Percentiles rank a stretch among this genome's conserved stretches.
Evolutionary conservation across 257 asterid genomes (phyloP).

Genomic region (Solanum tarijense): DNA sequence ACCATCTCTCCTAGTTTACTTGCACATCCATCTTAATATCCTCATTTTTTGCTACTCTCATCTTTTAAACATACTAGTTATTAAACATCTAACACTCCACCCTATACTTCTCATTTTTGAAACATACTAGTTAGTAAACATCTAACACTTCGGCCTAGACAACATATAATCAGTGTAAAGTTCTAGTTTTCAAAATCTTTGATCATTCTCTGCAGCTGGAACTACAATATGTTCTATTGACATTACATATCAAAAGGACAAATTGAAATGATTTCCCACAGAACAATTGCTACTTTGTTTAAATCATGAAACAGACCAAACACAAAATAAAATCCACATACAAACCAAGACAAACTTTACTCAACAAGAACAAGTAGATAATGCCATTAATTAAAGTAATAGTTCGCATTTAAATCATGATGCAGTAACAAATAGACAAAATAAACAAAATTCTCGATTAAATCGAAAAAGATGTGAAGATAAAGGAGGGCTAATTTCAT

Average conservation of each 20-base stretch:
- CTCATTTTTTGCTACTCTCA: not conserved
- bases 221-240: not conserved
- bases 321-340: not conserved
- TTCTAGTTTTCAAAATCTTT: too few species aligned
- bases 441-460: not conserved
- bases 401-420: not conserved
- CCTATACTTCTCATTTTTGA: not conserved
- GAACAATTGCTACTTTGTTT: not conserved
- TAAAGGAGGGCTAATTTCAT: not conserved
- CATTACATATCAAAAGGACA: not conserved
- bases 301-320: not conserved
- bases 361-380: not conserved
- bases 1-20: not conserved
- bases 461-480: not conserved
- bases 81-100: not conserved
- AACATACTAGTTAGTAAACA: too few species aligned
- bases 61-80: not conserved
- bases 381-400: not conserved
- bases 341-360: not conserved
- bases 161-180: too few species aligned
- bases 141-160: too few species aligned
- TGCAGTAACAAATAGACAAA: not conserved
- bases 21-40: not conserved
- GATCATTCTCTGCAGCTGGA: not conserved
- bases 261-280: not conserved